Base-by-base conservation (phyloP, 805 yeast species). In the Ogataea neopini region DNA sequence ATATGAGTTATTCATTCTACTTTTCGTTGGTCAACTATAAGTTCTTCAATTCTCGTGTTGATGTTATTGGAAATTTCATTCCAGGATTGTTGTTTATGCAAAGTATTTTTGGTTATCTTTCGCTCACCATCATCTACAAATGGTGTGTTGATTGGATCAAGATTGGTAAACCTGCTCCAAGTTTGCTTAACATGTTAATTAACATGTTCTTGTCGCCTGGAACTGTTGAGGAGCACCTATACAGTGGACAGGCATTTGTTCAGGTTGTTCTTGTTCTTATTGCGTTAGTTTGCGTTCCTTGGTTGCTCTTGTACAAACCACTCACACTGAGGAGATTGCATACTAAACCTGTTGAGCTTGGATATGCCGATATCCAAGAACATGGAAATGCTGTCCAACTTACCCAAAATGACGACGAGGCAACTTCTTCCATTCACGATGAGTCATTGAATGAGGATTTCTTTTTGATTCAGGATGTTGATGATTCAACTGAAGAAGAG, bases 151-250 rank as follows among this genome's bases (percentile, higher is more conserved):
- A 85, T 63, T 85, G 91, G 91, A 65, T 80, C 32, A 78, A 71
- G 18, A 77, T 72, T n/a, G 77, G 63, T 1, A 76, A 74, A 48
- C 82, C 81, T 36, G 88, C 91, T 2, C 91, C 91, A 6, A 83
- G 87, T 32, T 70, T 85, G 55, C 75, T 85, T 53, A 84, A 85
- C 63, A 85, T 84, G 87, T 70, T 85, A 60, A 85, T 85, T 53
- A 79, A 79, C 58, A 85, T 85, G 91, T 84, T 84, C 57, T 73
- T 85, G 56, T 69, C 88, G 1, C 91, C 91, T 10, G 91, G 91
- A 7, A 75, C 67, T 6, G 72, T 85, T 40, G 88, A 80, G 28
- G 88, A 81, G 43, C 83, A 72, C 40, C 70, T 85, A 40, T 85
- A 82, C 58, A 76, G 80, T 2, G 86, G 86, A 26, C 91, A 85